Conservation (phyloP, 2,329 filamentous ascomycete species). For the Chrysosphaeria jannelii region DNA sequence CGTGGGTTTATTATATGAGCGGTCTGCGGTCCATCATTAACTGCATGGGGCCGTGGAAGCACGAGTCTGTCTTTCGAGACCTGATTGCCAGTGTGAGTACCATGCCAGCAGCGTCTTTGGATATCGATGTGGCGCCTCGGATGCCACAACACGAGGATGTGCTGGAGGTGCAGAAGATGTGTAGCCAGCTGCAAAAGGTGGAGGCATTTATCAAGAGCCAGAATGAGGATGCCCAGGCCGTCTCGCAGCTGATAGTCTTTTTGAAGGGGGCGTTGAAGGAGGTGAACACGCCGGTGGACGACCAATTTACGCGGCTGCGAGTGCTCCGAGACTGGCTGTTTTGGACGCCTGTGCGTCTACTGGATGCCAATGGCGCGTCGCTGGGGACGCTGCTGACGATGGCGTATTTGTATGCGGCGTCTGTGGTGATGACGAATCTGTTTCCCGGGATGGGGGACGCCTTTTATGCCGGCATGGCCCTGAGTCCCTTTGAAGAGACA, state of each 20-base stretch:
- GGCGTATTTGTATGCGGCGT: conserved; percentile 73
- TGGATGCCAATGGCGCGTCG: conserved; percentile 48
- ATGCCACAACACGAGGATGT: conserved; percentile 39
- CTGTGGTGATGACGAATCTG: conserved; percentile 62
- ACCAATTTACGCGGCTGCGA: conserved; percentile 75
- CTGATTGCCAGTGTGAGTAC: conserved; percentile 57
- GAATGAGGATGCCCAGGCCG: conserved; percentile 35
- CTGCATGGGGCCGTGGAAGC: conserved; percentile 74
- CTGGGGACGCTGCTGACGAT: conserved; percentile 56
- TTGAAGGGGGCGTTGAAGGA: conserved; percentile 42
- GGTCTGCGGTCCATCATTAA: conserved; percentile 71
- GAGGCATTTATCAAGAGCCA: conserved; percentile 37
- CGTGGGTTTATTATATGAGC: conserved; percentile 79
- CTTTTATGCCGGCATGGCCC: conserved; percentile 57
- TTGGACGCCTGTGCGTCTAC: conserved; percentile 67
- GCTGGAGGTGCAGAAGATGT: conserved; percentile 32
- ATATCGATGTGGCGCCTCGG: conserved; percentile 26
- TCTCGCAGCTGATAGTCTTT: conserved; percentile 41
- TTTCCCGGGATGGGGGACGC: conserved; percentile 77
- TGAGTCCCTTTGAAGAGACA: conserved; percentile 65
- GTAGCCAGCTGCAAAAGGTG: conserved; percentile 35
- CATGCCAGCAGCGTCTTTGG: conserved; percentile 34
- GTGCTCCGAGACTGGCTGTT: conserved; percentile 79
- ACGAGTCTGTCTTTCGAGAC: conserved; percentile 61
- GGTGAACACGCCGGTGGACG: conserved; percentile 35